Percentiles rank a stretch among this genome's conserved stretches.
Evolutionary conservation across 345 rosid genomes (phyloP).

Genomic region (Microthlaspi erraticum): DNA sequence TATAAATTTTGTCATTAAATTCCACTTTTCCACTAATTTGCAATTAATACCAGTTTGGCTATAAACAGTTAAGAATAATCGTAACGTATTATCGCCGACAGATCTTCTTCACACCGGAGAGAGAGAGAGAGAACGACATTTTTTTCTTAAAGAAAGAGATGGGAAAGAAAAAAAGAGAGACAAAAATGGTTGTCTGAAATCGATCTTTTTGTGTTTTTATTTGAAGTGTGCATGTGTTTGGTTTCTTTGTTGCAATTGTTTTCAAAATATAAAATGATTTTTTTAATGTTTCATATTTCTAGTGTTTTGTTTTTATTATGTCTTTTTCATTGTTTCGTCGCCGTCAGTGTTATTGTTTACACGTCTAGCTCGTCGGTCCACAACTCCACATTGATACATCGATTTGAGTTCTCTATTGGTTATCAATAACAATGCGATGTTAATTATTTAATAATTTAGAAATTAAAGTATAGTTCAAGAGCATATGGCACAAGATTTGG

Average conservation of each 20-base stretch:
- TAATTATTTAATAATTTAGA: too few species aligned
- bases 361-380: conserved; percentile 17
- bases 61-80: conserved; percentile 1
- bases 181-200: conserved; percentile 32
- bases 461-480: too few species aligned
- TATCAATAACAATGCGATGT: not conserved
- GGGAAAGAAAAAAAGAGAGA: not conserved
- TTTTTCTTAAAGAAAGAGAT: not conserved
- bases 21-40: conserved; percentile 40
- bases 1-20: conserved; percentile 3
- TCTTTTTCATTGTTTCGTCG: conserved; percentile 18
- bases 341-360: conserved; percentile 13
- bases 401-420: not conserved
- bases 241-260: not conserved
- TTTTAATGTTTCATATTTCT: not conserved
- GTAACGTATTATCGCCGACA: conserved; percentile 43
- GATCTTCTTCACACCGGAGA: conserved; percentile 20
- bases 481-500: not conserved
- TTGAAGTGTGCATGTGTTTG: conserved; percentile 29
- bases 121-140: not conserved
- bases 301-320: conserved; percentile 33
- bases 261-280: not conserved
- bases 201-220: conserved; percentile 25
- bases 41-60: conserved; percentile 17
- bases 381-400: conserved; percentile 2